phyloP scores from a whole-genome alignment of 306 rosid genomes.

The Malus sieversii region DNA sequence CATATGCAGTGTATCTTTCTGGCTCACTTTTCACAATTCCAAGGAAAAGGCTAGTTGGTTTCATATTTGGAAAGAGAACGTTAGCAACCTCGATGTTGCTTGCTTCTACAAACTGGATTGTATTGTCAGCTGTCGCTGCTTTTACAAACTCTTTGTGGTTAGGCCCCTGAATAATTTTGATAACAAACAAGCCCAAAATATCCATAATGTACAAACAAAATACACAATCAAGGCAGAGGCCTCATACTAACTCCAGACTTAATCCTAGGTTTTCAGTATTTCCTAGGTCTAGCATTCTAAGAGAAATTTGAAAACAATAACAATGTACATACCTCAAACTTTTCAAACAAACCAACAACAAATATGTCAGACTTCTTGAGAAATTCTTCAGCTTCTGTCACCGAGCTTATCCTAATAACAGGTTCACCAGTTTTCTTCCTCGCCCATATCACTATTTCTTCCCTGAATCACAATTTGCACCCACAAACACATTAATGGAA shows the following conservation, averaged over 20 bases:
- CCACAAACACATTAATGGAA: neutral
- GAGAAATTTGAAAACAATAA: neutral
- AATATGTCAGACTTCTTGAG: constrained; percentile 51
- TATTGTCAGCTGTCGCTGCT: constrained; percentile 69
- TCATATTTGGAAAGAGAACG: constrained; percentile 57
- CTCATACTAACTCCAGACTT: neutral
- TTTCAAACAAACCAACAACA: constrained; percentile 58
- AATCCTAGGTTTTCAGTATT: neutral
- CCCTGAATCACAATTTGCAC: constrained; percentile 47
- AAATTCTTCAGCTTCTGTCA: constrained; percentile 48
- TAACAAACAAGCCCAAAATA: neutral
- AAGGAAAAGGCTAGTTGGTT: constrained; percentile 38
- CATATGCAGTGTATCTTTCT: constrained; percentile 71
- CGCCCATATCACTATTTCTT: constrained; percentile 78
- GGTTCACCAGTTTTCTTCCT: constrained; percentile 73
- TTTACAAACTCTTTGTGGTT: constrained; percentile 60
- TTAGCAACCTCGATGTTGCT: constrained; percentile 51
- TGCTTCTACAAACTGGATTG: constrained; percentile 71
- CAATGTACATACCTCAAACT: constrained; percentile 48
- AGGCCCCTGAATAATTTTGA: constrained; percentile 45
- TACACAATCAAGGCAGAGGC: neutral
- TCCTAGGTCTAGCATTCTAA: neutral
- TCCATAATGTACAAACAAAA: neutral
- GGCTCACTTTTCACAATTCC: constrained; percentile 81
- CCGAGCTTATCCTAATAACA: constrained; percentile 47